Conservation (phyloP, 768 basidiomycete species). For the Hortiboletus campestris region DNA sequence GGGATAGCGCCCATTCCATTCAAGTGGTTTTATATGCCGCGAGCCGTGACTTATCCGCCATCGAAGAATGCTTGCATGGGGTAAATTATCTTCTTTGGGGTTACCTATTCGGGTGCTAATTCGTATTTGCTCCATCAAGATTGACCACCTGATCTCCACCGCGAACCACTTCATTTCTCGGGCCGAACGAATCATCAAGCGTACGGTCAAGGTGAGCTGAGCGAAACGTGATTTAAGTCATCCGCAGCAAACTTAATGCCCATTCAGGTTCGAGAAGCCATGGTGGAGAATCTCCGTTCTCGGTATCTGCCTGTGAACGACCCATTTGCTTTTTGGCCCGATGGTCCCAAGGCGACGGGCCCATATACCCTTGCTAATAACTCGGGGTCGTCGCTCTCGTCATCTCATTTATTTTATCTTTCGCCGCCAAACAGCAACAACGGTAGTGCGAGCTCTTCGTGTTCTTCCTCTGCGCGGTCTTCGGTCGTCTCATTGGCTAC, state of each 20-base stretch:
- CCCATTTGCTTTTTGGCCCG: constrained; percentile 19
- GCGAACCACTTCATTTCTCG: constrained; percentile 57
- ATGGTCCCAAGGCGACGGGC: not conserved
- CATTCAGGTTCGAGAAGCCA: constrained; percentile 47
- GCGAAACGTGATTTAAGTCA: not conserved
- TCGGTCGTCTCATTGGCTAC: constrained; percentile 46
- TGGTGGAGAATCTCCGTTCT: constrained; percentile 44
- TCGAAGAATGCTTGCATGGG: constrained; percentile 51
- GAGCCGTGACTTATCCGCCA: constrained; percentile 53
- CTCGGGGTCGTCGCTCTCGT: constrained; percentile 1
- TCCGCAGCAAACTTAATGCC: constrained; percentile 2
- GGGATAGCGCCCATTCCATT: constrained; percentile 41
- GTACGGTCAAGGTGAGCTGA: constrained; percentile 51
- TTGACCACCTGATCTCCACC: constrained; percentile 53
- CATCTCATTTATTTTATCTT: constrained; percentile 21
- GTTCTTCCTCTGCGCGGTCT: constrained; percentile 32
- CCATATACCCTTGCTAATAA: not conserved
- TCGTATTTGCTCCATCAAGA: constrained; percentile 33
- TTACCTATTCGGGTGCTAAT: constrained; percentile 8
- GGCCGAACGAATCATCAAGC: constrained; percentile 54
- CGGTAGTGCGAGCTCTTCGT: constrained; percentile 14
- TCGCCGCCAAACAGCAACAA: constrained; percentile 15
- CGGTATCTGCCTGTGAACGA: constrained; percentile 24
- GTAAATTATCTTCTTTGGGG: constrained; percentile 38
- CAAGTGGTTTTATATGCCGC: constrained; percentile 52